Conservation (phyloP, 352 stramenopile genomes). For the Lagenidium sp. region DNA sequence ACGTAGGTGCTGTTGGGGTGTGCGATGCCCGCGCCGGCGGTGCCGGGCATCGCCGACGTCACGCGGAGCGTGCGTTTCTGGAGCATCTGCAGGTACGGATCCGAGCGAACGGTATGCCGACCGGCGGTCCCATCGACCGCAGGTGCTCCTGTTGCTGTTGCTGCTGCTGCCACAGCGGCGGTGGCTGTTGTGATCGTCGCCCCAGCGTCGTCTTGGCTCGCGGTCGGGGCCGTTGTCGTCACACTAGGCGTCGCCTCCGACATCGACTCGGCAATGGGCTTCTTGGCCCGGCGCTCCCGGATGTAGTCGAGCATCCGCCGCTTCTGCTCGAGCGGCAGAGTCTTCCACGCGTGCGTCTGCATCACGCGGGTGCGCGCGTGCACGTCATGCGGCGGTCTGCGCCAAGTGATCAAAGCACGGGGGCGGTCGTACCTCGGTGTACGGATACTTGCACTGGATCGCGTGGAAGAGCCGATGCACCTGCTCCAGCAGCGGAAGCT, state of each 20-base stretch:
- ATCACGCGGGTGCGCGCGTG: not conserved
- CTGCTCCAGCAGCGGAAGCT: constrained; percentile 72
- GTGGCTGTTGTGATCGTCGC: not conserved
- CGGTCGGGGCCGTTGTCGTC: not conserved
- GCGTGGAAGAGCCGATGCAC: constrained; percentile 80
- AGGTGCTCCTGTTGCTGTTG: not conserved
- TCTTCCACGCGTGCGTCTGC: constrained; percentile 69
- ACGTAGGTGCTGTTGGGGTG: constrained; percentile 65
- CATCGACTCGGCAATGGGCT: too few relatives aligned
- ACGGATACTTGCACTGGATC: constrained; percentile 74
- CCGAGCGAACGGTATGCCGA: constrained; percentile 34
- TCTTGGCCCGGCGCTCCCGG: constrained; percentile 35
- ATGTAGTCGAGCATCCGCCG: constrained; percentile 78
- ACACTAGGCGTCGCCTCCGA: constrained; percentile 12
- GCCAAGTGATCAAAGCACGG: too few relatives aligned
- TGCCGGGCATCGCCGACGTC: not conserved
- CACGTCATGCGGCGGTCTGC: not conserved
- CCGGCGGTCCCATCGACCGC: not conserved
- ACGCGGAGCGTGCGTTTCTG: constrained; percentile 52
- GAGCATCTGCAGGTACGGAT: constrained; percentile 77
- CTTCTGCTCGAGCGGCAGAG: constrained; percentile 68
- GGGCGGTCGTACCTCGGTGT: constrained; percentile 47
- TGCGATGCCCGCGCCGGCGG: not conserved
- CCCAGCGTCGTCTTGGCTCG: constrained; percentile 1
- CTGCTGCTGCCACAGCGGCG: not conserved